These are phyloP conservation scores for Phlegmacium glaucopus DNA, from an alignment of 768 basidiomycete species.

Conservation along the genomic window DNA sequence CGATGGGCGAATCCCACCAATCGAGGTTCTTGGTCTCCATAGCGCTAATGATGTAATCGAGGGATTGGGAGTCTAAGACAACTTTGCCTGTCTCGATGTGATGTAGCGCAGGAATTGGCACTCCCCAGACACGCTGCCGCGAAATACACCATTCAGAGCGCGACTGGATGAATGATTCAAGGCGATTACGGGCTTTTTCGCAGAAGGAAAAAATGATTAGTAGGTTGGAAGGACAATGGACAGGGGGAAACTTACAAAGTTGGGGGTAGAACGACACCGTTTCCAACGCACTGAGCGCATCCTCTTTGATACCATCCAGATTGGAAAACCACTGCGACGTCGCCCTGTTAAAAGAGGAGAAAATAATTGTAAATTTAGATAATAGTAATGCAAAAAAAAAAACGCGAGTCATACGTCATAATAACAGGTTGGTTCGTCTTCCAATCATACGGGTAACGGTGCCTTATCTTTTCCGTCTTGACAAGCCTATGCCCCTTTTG, in stretches of 20 bases:
- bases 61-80: conserved; percentile 57
- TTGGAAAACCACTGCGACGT: conserved; percentile 99
- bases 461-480: conserved; percentile 68
- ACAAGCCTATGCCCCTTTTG: conserved; percentile 53
- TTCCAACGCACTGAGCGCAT: conserved; percentile 66
- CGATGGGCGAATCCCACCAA: conserved; percentile 92
- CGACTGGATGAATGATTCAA: conserved; percentile 79
- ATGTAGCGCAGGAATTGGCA: conserved; percentile 89
- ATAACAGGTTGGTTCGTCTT: conserved; percentile 92
- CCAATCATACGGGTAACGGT: conserved; percentile 97
- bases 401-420: conserved; percentile 57
- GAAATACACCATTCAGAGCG: conserved; percentile 99
- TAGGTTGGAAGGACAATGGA: neutral
- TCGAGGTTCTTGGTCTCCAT: conserved; percentile 68
- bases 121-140: conserved; percentile 95
- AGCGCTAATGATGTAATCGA: conserved; percentile 75
- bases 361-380: neutral
- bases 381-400: neutral
- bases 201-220: neutral
- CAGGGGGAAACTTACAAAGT: conserved; percentile 48
- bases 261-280: conserved; percentile 75
- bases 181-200: conserved; percentile 72
- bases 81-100: conserved; percentile 59
- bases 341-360: conserved; percentile 48
- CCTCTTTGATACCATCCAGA: conserved; percentile 76